Base-by-base conservation (phyloP, 2,329 filamentous ascomycete genomes). In the Lachnellula arida region DNA sequence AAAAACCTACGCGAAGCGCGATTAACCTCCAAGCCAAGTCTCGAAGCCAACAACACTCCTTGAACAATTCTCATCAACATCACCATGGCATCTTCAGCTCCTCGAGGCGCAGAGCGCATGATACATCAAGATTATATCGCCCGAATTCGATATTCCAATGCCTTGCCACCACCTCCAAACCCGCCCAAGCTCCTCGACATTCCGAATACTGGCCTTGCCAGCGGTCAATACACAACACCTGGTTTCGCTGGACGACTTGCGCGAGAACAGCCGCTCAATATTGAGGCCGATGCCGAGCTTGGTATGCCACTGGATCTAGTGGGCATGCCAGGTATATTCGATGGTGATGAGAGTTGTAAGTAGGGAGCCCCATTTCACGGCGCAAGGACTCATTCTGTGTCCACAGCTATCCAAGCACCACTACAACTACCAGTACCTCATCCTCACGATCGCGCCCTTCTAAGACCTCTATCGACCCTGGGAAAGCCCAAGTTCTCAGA, bases 151-250 rank as follows among this genome's bases (percentile, higher is more conserved):
- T 99, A 95, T 73, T 91, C 91, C 68, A 99, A 99, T 83, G 87
- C 91, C 65, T 85, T 99, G 15, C 94, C 94, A 62, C 92, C 94
- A 61, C 94, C 94, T 53, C 91, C 93, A 54, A 91, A 92, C 70
- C 91, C 93, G 1, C 94, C 94, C 1, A 99, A 99, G 79, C 86
- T 99, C 60, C 88, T 99, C 66, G 91, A 97, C 63, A 96, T 99
- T 59, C 93, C 94, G 11, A 96, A 96, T 67, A 94, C 90, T 55
- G 94, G 94, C 43, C 82, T 97, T 15, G 81, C 89, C 42, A 89
- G 86, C 64, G 88, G 87, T 57, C 89, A 95, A 71, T 97, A 97
- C 74, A 95, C 94, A 34, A 90, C 86, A 3, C 90, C 94, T 1
- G 86, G 86, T 22, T 99, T 96, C 76, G 91, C 92, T 32, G 94